A percentile compares a stretch with the other conserved stretches of the same genome.
Conservation (phyloP, 768 basidiomycete genomes). For the Fomitopsis pulvina region DNA sequence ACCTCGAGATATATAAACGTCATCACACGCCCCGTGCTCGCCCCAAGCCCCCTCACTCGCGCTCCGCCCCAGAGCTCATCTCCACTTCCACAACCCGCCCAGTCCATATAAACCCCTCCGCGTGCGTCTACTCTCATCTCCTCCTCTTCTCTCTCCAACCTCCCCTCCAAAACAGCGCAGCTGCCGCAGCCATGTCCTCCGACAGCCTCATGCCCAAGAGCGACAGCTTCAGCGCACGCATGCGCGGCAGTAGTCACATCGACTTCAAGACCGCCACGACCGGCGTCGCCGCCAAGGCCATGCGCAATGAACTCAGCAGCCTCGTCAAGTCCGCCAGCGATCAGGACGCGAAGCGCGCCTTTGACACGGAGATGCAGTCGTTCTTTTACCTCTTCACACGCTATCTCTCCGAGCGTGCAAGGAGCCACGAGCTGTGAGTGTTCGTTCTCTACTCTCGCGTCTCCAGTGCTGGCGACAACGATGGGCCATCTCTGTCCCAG, state of each 20-base stretch:
- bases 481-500: too few species aligned
- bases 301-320: constrained; percentile 96
- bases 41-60: constrained; percentile 34
- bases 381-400: constrained; percentile 97
- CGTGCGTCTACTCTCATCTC: constrained; percentile 8
- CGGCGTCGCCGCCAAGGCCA: constrained; percentile 71
- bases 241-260: constrained; percentile 74
- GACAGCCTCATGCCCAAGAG: constrained; percentile 46
- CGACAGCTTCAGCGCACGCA: constrained; percentile 66
- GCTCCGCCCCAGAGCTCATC: constrained; percentile 53
- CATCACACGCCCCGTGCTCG: constrained; percentile 47
- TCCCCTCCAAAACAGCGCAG: constrained; percentile 30
- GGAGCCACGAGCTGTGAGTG: constrained; percentile 73
- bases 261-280: constrained; percentile 96
- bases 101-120: constrained; percentile 41
- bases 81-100: constrained; percentile 61
- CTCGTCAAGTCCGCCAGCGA: constrained; percentile 87
- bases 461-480: too few species aligned
- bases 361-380: constrained; percentile 93
- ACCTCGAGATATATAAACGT: constrained; percentile 45
- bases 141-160: constrained; percentile 10
- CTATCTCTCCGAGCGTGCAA: constrained; percentile 84
- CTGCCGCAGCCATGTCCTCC: constrained; percentile 29
- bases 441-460: background rate
- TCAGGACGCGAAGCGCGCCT: constrained; percentile 78